Base-by-base conservation (phyloP, 768 basidiomycete genomes). In the Nidula microcarpa region DNA sequence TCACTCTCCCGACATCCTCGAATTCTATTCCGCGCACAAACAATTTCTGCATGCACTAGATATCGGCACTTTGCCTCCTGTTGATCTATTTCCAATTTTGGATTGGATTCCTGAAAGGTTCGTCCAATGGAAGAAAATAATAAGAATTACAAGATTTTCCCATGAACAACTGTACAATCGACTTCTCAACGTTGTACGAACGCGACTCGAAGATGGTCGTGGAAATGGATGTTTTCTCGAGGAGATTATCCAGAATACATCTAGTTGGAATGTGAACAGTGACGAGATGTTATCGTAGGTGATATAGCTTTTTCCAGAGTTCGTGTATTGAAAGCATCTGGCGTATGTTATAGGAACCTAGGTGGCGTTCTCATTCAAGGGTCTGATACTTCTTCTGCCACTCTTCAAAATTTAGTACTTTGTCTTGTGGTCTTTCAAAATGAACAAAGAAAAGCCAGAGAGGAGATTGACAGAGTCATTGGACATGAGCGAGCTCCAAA, bases 1-100 rank as follows among this genome's bases (percentile, higher is more conserved):
- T 51, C 48, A 59, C 11, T 62, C 62, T 6, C 58, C 61, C 6
- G 64, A 63, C 10, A 59, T 63, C 5, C 50, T 54, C 10, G 62
- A 58, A 11, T 69, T 68, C 52, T 63, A 63, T 54, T 53, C 67
- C 17, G 64, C 55, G 33, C 57, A 65, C 47, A 62, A 63, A 30
- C 50, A 62, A 34, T 68, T 64, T 58, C 53, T 60, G 7, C 50
- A 61, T 6, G 58, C 62, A 8, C 52, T 69, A 16, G 67, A 66
- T 32, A 62, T 68, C 14, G 68, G 71, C n/a, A 64, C 68, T n/a
- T 60, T 67, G 44, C 69, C 72, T 4, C 72, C 72, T 5, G 55
- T 73, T 6, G 72, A 73, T 49, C 37, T 68, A n/a, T 52, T 73
- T 35, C 70, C 72, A 2, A 53, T 69, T 32, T 56, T 74, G 9